Conservation (phyloP, 495 filamentous ascomycete species). For the Ramalina peruviana region DNA sequence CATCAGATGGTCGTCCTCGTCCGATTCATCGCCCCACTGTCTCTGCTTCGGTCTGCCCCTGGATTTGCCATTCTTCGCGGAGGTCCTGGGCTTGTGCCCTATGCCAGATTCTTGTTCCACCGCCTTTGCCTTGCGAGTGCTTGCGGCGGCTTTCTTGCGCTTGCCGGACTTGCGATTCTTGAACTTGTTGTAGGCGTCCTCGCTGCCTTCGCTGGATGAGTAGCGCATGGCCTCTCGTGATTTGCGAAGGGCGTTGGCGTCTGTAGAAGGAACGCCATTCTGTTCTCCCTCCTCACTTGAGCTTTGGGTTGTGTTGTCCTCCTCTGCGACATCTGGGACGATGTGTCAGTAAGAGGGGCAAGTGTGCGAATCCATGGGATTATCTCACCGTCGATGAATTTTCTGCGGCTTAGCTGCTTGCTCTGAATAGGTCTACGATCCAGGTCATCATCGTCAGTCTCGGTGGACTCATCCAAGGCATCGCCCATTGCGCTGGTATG, state of each 20-base stretch:
- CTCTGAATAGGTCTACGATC: background rate
- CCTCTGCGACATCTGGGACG: background rate
- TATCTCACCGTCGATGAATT: background rate
- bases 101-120: slow-evolving; percentile 22
- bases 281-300: background rate
- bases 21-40: slow-evolving; percentile 30
- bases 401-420: background rate
- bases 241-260: background rate
- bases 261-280: background rate
- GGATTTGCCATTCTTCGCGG: slow-evolving; percentile 2
- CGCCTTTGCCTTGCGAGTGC: slow-evolving; percentile 31
- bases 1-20: slow-evolving; percentile 43
- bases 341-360: background rate
- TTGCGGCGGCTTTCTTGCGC: slow-evolving; percentile 36
- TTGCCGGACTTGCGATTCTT: slow-evolving; percentile 43
- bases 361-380: background rate
- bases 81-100: slow-evolving; percentile 16
- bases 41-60: slow-evolving; percentile 20
- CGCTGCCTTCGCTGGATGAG: slow-evolving; percentile 29
- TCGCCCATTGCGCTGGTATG: background rate
- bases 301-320: background rate
- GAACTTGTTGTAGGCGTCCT: slow-evolving; percentile 42
- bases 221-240: slow-evolving; percentile 1
- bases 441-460: background rate
- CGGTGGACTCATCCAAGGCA: background rate